A percentile compares a stretch with the other conserved stretches of the same genome.
These are phyloP conservation scores for Chenopodium quinoa DNA, from an alignment of 148 eudicot species.

Conservation along the genomic window DNA sequence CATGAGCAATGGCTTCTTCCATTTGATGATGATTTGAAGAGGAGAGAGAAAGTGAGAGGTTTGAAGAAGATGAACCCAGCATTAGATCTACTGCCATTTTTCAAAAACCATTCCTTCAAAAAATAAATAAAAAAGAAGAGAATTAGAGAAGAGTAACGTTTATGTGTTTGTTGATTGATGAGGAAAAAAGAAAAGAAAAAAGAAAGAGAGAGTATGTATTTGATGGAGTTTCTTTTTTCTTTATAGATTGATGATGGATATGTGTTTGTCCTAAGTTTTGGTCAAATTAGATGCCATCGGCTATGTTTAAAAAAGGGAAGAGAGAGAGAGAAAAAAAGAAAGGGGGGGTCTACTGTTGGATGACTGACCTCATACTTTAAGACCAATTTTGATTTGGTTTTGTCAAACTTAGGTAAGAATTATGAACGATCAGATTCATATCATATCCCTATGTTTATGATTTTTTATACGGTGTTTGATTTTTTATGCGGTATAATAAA, in stretches of 20 bases:
- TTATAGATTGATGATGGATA: no score
- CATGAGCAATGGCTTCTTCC: conserved; percentile 40
- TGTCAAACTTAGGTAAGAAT: conserved; percentile 68
- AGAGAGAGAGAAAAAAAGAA: neutral
- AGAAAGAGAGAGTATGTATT: neutral
- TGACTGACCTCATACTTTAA: conserved; percentile 35
- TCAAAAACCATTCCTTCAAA: neutral
- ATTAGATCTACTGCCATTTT: conserved; percentile 73
- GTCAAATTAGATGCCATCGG: conserved; percentile 34
- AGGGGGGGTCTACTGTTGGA: conserved; percentile 24
- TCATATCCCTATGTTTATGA: neutral
- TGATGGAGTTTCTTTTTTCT: neutral
- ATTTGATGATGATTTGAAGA: conserved; percentile 6
- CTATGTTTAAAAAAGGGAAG: neutral
- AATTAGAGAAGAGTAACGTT: neutral
- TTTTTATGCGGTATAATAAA: no score
- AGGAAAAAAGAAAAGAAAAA: neutral
- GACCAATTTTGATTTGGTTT: neutral
- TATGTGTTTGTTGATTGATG: neutral
- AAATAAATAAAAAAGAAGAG: neutral
- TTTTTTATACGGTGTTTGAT: no score
- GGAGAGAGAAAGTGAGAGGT: conserved; percentile 25
- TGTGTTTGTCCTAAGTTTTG: neutral
- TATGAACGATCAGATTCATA: neutral
- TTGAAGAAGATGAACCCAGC: conserved; percentile 21